Base-by-base conservation (phyloP, 1,284 basidiomycete genomes). In the Somion occarium region DNA sequence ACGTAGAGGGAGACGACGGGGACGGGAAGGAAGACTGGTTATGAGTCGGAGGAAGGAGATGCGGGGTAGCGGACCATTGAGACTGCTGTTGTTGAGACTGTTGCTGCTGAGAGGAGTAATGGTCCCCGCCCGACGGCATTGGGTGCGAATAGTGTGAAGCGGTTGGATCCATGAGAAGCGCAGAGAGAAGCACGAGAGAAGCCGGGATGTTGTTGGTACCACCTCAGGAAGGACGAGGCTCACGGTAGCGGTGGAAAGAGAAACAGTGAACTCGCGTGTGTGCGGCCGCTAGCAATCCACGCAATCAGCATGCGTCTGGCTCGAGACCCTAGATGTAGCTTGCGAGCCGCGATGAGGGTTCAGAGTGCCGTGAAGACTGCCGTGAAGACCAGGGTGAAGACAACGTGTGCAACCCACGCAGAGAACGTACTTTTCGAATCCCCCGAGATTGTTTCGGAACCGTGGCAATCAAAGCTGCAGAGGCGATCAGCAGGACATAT, bases 11-110 rank as follows among this genome's bases (percentile, higher is more conserved):
- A n/a, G 69, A 64, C 13, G 67, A 63, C n/a, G 69, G 67, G 1
- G 69, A 69, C 18, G 69, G 64, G 43, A 66, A 70, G 38, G 68
- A 64, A 23, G 65, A 66, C 48, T 65, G 63, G 46, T 59, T 60
- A 52, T 64, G 64, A 18, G 58, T 53, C n/a, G 68, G 61, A 19
- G 64, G 65, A 11, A 70, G 60, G 42, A 69, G 67, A 48, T 68
- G 66, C 45, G 63, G 61, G 34, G 63, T 49, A 50, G 61, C 62
- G 34, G 59, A 61, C 19, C 60, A 64, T 48, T 51, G 39, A 37
- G 30, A 60, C 51, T 62, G 64, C 48, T 62, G 61, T 20, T 63
- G 65, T 49, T 63, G 69, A 19, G 61, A 5, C 7, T 9, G 37
- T 18, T 22, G n/a, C n/a, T 38, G 37, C 50, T 58, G 57, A 46